Conservation (phyloP, 768 basidiomycete species). For the Pholiota microspora region DNA sequence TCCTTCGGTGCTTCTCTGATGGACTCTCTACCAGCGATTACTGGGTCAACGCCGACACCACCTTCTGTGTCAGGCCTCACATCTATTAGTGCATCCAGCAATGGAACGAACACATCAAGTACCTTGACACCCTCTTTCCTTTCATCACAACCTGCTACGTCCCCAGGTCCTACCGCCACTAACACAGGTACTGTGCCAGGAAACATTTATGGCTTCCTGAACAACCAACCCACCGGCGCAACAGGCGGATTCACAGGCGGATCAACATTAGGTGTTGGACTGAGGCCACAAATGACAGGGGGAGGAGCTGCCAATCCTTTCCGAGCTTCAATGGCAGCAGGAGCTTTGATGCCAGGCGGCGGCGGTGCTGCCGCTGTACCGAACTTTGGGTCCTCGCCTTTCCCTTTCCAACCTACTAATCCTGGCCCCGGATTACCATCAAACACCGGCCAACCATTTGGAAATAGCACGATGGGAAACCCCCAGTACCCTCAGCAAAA, state of each 20-base stretch:
- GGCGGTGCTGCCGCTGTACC: too few relatives aligned
- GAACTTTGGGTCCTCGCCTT: slow-evolving; percentile 11
- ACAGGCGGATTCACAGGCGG: slow-evolving; percentile 36
- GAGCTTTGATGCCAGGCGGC: slow-evolving; percentile 9
- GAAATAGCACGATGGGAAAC: slow-evolving; percentile 11
- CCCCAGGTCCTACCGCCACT: slow-evolving; percentile 3
- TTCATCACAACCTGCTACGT: slow-evolving; percentile 8
- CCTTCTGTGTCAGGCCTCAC: slow-evolving; percentile 35
- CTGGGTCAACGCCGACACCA: slow-evolving; percentile 52
- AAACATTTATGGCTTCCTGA: slow-evolving; percentile 25
- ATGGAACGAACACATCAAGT: slow-evolving; percentile 13
- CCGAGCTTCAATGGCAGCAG: slow-evolving; percentile 54
- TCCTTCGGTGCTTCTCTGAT: slow-evolving; percentile 77
- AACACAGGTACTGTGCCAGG: slow-evolving; percentile 9
- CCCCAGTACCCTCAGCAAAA: slow-evolving; percentile 21
- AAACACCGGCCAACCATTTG: slow-evolving; percentile 13
- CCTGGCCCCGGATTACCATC: slow-evolving; percentile 9
- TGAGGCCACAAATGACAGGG: slow-evolving; percentile 65
- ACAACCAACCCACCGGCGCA: slow-evolving; percentile 40
- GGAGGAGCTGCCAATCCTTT: slow-evolving; percentile 65
- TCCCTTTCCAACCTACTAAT: slow-evolving; percentile 12
- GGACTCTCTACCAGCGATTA: slow-evolving; percentile 72
- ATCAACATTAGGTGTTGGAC: slow-evolving; percentile 42
- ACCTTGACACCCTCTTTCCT: slow-evolving; percentile 8
- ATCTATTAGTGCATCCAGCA: slow-evolving; percentile 15